A percentile compares a stretch with the other conserved stretches of the same genome.
Conservation (phyloP, 108 stramenopile species). For the Cyclostephanos tholiformis region DNA sequence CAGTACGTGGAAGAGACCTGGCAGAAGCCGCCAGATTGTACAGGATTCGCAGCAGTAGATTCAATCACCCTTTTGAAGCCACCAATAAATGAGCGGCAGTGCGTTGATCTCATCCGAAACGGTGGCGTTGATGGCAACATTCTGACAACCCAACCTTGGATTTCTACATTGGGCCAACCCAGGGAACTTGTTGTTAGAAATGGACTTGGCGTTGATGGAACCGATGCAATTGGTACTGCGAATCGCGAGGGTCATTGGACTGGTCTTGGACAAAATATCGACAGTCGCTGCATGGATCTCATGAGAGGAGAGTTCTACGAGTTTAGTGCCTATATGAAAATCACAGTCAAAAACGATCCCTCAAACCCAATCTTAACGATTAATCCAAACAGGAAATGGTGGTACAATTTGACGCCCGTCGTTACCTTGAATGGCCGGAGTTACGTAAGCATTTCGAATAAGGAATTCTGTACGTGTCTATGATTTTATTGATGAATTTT, state of each 20-base stretch:
- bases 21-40: slow-evolving; percentile 40
- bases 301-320: slow-evolving; percentile 34
- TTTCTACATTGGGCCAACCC: slow-evolving; percentile 26
- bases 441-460: slow-evolving; percentile 23
- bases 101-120: slow-evolving; percentile 44
- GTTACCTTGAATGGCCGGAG: slow-evolving; percentile 19
- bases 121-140: slow-evolving; percentile 25
- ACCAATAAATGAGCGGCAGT: slow-evolving; percentile 20
- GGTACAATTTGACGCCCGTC: slow-evolving; percentile 25
- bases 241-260: slow-evolving; percentile 27
- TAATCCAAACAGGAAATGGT: slow-evolving; percentile 31
- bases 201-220: slow-evolving; percentile 22
- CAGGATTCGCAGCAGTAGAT: slow-evolving; percentile 18
- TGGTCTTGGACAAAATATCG: slow-evolving; percentile 43
- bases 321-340: slow-evolving; percentile 38
- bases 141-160: slow-evolving; percentile 26
- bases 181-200: slow-evolving; percentile 21
- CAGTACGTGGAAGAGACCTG: slow-evolving; percentile 48
- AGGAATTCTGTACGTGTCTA: slow-evolving; percentile 10
- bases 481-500: neutral
- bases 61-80: slow-evolving; percentile 41
- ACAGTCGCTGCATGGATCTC: slow-evolving; percentile 35
- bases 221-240: slow-evolving; percentile 35
- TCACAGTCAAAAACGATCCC: slow-evolving; percentile 20
- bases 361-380: slow-evolving; percentile 22